These are phyloP conservation scores for Colletotrichum plurivorum DNA, from an alignment of 2,329 filamentous ascomycete species.

Conservation along the genomic window DNA sequence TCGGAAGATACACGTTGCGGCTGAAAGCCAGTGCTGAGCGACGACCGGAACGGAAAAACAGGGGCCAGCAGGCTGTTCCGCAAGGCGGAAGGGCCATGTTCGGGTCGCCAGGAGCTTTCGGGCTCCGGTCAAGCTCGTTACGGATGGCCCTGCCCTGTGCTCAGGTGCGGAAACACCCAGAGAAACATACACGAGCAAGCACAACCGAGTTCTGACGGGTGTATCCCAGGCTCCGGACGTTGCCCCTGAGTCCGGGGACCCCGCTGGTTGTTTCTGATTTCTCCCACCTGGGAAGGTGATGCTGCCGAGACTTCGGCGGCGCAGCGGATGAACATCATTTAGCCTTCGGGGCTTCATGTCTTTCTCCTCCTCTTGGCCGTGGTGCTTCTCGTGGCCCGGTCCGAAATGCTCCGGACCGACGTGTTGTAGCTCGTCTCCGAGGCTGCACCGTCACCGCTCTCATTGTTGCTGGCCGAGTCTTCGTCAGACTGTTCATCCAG, in stretches of 20 bases:
- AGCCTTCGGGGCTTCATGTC: conserved; percentile 26
- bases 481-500: conserved; percentile 35
- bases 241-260: conserved; percentile 1
- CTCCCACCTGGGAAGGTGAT: conserved; percentile 19
- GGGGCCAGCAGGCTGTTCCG: neutral
- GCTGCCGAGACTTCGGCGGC: conserved; percentile 35
- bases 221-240: neutral
- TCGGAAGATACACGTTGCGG: conserved; percentile 20
- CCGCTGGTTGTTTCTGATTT: conserved; percentile 14
- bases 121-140: conserved; percentile 12
- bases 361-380: conserved; percentile 40
- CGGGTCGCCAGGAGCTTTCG: conserved; percentile 5
- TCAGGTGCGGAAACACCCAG: neutral
- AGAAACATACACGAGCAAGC: neutral
- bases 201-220: neutral
- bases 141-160: conserved; percentile 9
- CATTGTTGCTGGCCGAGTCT: conserved; percentile 39
- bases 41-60: neutral
- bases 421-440: conserved; percentile 41
- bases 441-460: conserved; percentile 28
- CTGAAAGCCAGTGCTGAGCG: conserved; percentile 32
- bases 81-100: conserved; percentile 34
- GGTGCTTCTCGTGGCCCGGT: conserved; percentile 24
- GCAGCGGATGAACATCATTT: conserved; percentile 23
- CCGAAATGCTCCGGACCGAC: conserved; percentile 36